Conservation (phyloP, 192 early-diverging fungal species). For the Entomortierella parvispora region DNA sequence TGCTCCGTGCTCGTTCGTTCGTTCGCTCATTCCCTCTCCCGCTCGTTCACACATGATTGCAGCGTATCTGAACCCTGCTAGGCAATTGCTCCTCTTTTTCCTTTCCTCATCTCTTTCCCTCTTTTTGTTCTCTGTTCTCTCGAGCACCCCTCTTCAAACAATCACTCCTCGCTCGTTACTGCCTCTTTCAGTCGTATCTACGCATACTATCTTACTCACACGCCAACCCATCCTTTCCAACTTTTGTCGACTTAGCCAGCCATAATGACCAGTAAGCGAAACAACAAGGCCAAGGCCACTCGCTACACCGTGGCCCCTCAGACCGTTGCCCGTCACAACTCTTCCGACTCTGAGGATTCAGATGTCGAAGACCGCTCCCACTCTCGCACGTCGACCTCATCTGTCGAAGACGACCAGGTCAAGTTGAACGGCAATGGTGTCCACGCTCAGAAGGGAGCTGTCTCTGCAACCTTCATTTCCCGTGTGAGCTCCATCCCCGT, state of each 20-base stretch:
- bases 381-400: slow-evolving; percentile 64
- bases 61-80: too few species aligned
- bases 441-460: neutral
- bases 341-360: slow-evolving; percentile 41
- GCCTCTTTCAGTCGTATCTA: slow-evolving; percentile 3
- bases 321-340: slow-evolving; percentile 17
- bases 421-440: slow-evolving; percentile 48
- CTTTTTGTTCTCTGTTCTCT: neutral
- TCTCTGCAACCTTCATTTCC: slow-evolving; percentile 9
- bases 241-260: slow-evolving; percentile 1
- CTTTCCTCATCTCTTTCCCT: too few species aligned
- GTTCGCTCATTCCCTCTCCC: slow-evolving; percentile 1
- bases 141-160: neutral
- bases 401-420: slow-evolving; percentile 56
- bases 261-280: slow-evolving; percentile 38
- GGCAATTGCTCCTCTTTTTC: too few species aligned
- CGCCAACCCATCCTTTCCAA: slow-evolving; percentile 6
- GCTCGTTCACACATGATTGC: too few species aligned
- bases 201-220: neutral
- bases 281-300: slow-evolving; percentile 5
- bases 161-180: neutral
- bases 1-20: neutral
- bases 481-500: slow-evolving; percentile 65
- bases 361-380: slow-evolving; percentile 51
- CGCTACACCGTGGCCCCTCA: slow-evolving; percentile 4